These are phyloP conservation scores for Aspergillus glaucus DNA, from an alignment of 2,329 filamentous ascomycete species.

Conservation along the genomic window DNA sequence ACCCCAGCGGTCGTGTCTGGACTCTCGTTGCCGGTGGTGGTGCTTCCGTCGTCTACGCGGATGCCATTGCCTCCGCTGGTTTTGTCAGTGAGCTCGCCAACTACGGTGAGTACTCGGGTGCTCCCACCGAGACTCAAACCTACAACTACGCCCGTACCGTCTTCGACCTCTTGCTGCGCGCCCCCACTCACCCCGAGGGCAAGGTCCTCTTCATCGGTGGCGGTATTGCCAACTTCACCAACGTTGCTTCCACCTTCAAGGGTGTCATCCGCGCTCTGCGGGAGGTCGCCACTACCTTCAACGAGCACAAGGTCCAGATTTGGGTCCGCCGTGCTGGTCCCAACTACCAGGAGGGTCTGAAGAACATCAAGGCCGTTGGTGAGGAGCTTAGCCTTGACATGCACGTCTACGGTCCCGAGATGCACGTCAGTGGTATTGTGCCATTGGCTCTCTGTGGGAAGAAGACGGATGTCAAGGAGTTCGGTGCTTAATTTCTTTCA, in stretches of 20 bases:
- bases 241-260: constrained; percentile 99
- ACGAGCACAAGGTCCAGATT: constrained; percentile 97
- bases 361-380: constrained; percentile 98
- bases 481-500: constrained; percentile 34
- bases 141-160: constrained; percentile 98
- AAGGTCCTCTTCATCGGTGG: constrained; percentile 99
- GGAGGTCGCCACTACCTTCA: constrained; percentile 76
- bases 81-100: constrained; percentile 96
- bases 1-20: constrained; percentile 88
- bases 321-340: constrained; percentile 88
- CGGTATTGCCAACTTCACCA: constrained; percentile 99
- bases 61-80: constrained; percentile 93
- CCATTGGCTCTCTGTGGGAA: constrained; percentile 71
- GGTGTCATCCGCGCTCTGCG: constrained; percentile 95
- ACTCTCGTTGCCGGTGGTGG: constrained; percentile 98
- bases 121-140: constrained; percentile 96
- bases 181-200: constrained; percentile 76
- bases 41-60: constrained; percentile 97
- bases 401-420: constrained; percentile 77
- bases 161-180: constrained; percentile 92
- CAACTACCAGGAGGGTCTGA: constrained; percentile 99
- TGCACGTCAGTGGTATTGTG: constrained; percentile 92
- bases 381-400: constrained; percentile 92
- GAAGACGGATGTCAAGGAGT: constrained; percentile 58
- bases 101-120: constrained; percentile 99